Evolutionary conservation across 2,329 filamentous ascomycete species (phyloP).

Genomic region (Fusarium bulbicola): DNA sequence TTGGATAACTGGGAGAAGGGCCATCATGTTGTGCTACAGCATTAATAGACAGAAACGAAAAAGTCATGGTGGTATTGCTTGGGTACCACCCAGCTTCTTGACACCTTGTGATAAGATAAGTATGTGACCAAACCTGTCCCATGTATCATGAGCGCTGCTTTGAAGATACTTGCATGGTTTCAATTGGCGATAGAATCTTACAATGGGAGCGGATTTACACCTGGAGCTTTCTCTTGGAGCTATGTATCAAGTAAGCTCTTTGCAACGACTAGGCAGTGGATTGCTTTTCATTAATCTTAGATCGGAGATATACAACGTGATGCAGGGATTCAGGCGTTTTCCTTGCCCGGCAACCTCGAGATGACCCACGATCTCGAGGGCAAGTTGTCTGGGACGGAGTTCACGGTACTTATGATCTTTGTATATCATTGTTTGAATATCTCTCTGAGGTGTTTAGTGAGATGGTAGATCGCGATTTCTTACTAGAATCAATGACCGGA

Average conservation of each 20-base stretch:
- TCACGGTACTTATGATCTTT: not conserved
- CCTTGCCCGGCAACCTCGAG: not conserved
- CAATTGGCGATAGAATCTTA: not conserved
- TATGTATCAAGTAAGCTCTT: conserved; percentile 1
- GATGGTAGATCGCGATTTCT: not conserved
- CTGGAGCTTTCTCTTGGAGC: not conserved
- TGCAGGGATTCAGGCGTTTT: not conserved
- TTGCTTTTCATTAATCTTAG: not conserved
- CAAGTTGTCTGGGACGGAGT: not conserved
- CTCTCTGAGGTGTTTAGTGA: not conserved
- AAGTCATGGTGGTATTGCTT: not conserved
- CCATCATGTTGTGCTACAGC: conserved; percentile 65
- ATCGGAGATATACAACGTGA: not conserved
- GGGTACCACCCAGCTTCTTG: not conserved
- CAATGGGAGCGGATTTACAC: not conserved
- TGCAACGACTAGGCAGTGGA: conserved; percentile 2
- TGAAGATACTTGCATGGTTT: not conserved
- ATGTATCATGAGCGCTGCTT: not conserved
- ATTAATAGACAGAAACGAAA: conserved; percentile 43
- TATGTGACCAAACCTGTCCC: not conserved
- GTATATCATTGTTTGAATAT: not conserved
- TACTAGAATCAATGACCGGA: not conserved
- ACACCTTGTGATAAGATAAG: not conserved
- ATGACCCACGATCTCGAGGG: not conserved
- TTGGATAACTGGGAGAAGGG: conserved; percentile 87